Evolutionary conservation across 2,329 filamentous ascomycete species (phyloP).

Genomic region (Apiospora arundinis): DNA sequence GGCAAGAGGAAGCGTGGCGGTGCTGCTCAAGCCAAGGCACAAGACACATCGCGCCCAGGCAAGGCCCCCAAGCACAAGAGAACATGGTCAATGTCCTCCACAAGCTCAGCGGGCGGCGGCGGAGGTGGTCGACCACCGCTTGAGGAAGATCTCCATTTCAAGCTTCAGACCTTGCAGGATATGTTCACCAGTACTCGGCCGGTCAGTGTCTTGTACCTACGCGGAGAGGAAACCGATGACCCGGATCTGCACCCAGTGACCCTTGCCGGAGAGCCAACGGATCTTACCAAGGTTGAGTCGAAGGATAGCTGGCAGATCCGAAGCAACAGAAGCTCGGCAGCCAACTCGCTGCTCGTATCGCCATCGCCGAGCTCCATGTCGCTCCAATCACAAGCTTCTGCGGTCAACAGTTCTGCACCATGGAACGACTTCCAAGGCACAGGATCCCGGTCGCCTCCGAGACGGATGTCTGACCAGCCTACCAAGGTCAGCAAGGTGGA

Average conservation of each 20-base stretch:
- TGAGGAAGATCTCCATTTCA: conserved; percentile 80
- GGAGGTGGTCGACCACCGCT: conserved; percentile 56
- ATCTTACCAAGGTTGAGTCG: conserved; percentile 60
- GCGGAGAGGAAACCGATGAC: conserved; percentile 79
- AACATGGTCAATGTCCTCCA: conserved; percentile 93
- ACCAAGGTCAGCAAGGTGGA: conserved; percentile 60
- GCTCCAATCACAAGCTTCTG: conserved; percentile 61
- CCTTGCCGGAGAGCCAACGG: conserved; percentile 70
- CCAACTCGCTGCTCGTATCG: conserved; percentile 67
- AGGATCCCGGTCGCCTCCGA: conserved; percentile 33
- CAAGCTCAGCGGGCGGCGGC: conserved; percentile 62
- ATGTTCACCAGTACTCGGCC: conserved; percentile 88
- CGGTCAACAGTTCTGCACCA: conserved; percentile 47
- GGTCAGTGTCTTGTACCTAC: conserved; percentile 78
- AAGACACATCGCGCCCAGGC: conserved; percentile 67
- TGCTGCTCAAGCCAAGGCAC: conserved; percentile 49
- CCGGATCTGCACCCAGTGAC: conserved; percentile 80
- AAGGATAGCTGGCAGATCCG: conserved; percentile 59
- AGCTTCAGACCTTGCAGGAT: conserved; percentile 79
- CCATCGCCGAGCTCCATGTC: conserved; percentile 71
- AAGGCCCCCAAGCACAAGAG: conserved; percentile 90
- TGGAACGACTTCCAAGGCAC: conserved; percentile 62
- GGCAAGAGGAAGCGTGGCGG: conserved; percentile 67
- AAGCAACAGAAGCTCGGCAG: conserved; percentile 63
- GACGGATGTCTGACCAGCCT: conserved; percentile 58